Conservation (phyloP, 805 yeast genomes). For the Saccharomycopsis oosterbeekiorum region DNA sequence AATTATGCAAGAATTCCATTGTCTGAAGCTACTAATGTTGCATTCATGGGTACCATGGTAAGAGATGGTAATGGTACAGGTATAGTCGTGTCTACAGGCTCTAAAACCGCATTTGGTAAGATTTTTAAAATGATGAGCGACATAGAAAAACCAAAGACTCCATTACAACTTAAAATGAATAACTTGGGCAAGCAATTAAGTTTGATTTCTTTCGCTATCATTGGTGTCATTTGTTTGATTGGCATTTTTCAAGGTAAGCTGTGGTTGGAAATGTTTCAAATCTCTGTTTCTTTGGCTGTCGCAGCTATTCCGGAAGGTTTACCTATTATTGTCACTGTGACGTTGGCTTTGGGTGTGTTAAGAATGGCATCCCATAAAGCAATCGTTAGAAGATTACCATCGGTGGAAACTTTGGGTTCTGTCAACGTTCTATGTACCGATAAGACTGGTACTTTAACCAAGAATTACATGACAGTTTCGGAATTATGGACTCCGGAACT, state of each 20-base stretch:
- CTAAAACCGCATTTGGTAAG: conserved; percentile 84
- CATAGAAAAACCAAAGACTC: conserved; percentile 96
- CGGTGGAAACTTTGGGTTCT: conserved; percentile 91
- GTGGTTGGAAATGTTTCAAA: conserved; percentile 97
- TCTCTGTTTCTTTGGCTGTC: conserved; percentile 93
- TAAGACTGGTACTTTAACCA: conserved; percentile 84
- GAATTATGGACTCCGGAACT: conserved; percentile 35
- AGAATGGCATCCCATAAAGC: conserved; percentile 95
- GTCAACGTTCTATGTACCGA: conserved; percentile 91
- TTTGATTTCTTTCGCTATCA: conserved; percentile 70
- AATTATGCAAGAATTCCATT: conserved; percentile 20
- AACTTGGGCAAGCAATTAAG: conserved; percentile 88
- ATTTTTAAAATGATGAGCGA: conserved; percentile 93
- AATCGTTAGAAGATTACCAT: conserved; percentile 86
- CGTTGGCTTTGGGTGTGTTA: conserved; percentile 89
- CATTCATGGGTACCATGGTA: conserved; percentile 95
- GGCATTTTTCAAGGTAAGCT: conserved; percentile 88
- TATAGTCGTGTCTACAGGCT: conserved; percentile 83
- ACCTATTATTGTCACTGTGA: conserved; percentile 96
- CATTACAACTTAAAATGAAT: conserved; percentile 92
- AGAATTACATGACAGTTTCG: conserved; percentile 84
- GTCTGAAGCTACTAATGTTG: conserved; percentile 64
- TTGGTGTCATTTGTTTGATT: conserved; percentile 83
- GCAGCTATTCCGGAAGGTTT: conserved; percentile 99
- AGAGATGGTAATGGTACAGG: conserved; percentile 95